phyloP scores from a whole-genome alignment of 352 stramenopile genomes.

The Phytopythium delawarense region DNA sequence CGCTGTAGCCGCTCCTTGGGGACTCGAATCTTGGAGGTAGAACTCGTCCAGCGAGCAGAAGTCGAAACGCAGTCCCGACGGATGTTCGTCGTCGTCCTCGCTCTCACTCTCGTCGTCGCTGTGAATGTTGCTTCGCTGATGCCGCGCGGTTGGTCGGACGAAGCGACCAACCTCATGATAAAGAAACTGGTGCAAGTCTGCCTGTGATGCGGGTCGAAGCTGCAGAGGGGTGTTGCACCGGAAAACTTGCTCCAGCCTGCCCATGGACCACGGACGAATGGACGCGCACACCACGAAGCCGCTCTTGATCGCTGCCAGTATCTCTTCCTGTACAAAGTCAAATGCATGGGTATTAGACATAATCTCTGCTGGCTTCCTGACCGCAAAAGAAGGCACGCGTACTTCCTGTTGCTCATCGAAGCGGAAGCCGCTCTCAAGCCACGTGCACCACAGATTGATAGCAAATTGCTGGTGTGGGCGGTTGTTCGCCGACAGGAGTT shows the following conservation, averaged over 20 bases:
- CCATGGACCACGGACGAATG: conserved; percentile 39
- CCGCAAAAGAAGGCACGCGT: conserved; percentile 4
- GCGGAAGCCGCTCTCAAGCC: conserved; percentile 33
- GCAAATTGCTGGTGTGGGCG: conserved; percentile 45
- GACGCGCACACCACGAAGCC: conserved; percentile 32
- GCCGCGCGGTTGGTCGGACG: conserved; percentile 18
- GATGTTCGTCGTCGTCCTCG: conserved; percentile 24
- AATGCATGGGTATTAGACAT: not conserved
- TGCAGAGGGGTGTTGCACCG: conserved; percentile 3
- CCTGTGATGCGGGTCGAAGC: conserved; percentile 32
- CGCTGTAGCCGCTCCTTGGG: conserved; percentile 35
- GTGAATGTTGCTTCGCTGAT: conserved; percentile 8
- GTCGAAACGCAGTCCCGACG: conserved; percentile 23
- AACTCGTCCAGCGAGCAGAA: conserved; percentile 37
- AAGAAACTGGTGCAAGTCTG: conserved; percentile 37
- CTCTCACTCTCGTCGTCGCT: conserved; percentile 13
- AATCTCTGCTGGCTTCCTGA: not conserved
- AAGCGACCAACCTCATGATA: conserved; percentile 39
- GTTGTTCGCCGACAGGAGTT: conserved; percentile 57
- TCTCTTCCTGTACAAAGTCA: conserved; percentile 35
- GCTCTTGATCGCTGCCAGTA: conserved; percentile 50
- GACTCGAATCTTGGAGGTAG: conserved; percentile 46
- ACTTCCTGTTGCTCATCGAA: conserved; percentile 70
- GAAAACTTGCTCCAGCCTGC: conserved; percentile 40
- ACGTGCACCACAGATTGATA: conserved; percentile 69